Percentiles rank a stretch among this genome's conserved stretches.
These are phyloP conservation scores for Torulaspora franciscae DNA, from an alignment of 805 yeast species.

Conservation along the genomic window DNA sequence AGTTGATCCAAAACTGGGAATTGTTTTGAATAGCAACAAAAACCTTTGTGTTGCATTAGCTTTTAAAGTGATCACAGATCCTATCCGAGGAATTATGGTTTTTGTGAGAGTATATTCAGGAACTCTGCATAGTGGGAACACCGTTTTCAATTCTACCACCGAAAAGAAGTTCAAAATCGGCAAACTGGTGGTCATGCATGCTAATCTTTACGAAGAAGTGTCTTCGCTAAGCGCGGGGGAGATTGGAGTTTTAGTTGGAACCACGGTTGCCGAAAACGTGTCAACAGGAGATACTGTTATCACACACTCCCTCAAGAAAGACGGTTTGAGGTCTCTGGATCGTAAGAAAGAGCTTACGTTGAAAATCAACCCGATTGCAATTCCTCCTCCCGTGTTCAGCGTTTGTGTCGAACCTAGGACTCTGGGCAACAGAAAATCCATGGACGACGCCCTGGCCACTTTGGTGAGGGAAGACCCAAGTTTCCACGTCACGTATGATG, in stretches of 20 bases:
- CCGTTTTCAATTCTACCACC: slow-evolving; percentile 62
- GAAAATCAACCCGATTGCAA: slow-evolving; percentile 64
- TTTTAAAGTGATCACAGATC: slow-evolving; percentile 85
- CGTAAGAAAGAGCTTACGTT: slow-evolving; percentile 37
- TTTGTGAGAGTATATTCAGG: slow-evolving; percentile 90
- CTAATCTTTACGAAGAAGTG: slow-evolving; percentile 76
- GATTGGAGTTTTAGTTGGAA: slow-evolving; percentile 64
- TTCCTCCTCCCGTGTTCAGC: slow-evolving; percentile 92
- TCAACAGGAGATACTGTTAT: slow-evolving; percentile 89
- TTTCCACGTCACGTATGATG: slow-evolving; percentile 58
- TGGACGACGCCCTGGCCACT: slow-evolving; percentile 63
- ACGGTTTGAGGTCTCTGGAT: slow-evolving; percentile 43
- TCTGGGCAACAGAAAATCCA: slow-evolving; percentile 68
- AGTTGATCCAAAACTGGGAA: slow-evolving; percentile 43
- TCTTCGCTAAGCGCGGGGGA: slow-evolving; percentile 63
- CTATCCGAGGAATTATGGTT: slow-evolving; percentile 74
- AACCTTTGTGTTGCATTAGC: slow-evolving; percentile 74
- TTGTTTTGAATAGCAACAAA: slow-evolving; percentile 51
- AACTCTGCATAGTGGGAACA: slow-evolving; percentile 53
- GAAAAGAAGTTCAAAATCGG: slow-evolving; percentile 62
- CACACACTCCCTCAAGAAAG: slow-evolving; percentile 51
- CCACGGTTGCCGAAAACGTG: slow-evolving; percentile 49
- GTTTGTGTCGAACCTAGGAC: slow-evolving; percentile 78
- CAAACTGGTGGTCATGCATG: slow-evolving; percentile 78
- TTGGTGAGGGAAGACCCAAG: slow-evolving; percentile 90